Percentiles rank a stretch among this genome's conserved stretches.
These are phyloP conservation scores for Candida maris DNA, from an alignment of 805 yeast species.

Conservation along the genomic window DNA sequence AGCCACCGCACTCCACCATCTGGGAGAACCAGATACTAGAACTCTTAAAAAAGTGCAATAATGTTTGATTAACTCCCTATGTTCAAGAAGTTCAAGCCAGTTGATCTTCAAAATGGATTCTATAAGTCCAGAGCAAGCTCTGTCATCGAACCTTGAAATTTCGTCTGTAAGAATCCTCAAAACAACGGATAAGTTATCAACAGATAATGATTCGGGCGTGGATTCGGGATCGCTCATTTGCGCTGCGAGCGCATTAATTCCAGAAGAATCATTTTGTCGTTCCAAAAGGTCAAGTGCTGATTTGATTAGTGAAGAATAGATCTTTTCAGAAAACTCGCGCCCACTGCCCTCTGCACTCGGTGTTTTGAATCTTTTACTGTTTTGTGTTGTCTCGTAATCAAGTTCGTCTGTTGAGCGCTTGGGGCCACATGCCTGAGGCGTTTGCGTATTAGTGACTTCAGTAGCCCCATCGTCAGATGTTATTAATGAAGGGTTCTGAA, in stretches of 20 bases:
- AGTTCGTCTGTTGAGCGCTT: background rate
- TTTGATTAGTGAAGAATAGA: slow-evolving; percentile 42
- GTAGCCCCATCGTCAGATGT: background rate
- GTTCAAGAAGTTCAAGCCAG: slow-evolving; percentile 52
- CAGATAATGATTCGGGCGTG: slow-evolving; percentile 52
- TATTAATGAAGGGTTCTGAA: slow-evolving; percentile 14
- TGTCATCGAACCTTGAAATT: slow-evolving; percentile 63
- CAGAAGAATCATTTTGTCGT: slow-evolving; percentile 48
- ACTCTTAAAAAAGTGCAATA: slow-evolving; percentile 74
- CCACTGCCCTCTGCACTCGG: slow-evolving; percentile 1
- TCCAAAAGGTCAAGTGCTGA: slow-evolving; percentile 71
- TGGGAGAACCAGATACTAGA: slow-evolving; percentile 80
- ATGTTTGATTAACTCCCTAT: slow-evolving; percentile 39
- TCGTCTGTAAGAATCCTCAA: slow-evolving; percentile 59
- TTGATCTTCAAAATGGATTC: slow-evolving; percentile 57
- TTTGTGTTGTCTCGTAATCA: background rate
- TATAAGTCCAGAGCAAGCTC: slow-evolving; percentile 49
- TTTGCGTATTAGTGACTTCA: background rate
- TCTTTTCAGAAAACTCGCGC: slow-evolving; percentile 20
- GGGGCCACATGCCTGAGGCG: background rate
- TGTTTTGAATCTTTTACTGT: slow-evolving; percentile 1
- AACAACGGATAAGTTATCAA: slow-evolving; percentile 49
- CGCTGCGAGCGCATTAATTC: slow-evolving; percentile 55
- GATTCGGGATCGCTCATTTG: slow-evolving; percentile 52
- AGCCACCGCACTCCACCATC: slow-evolving; percentile 86